phyloP scores from a whole-genome alignment of 2,329 filamentous ascomycete species.

The Aspergillus nomiae region DNA sequence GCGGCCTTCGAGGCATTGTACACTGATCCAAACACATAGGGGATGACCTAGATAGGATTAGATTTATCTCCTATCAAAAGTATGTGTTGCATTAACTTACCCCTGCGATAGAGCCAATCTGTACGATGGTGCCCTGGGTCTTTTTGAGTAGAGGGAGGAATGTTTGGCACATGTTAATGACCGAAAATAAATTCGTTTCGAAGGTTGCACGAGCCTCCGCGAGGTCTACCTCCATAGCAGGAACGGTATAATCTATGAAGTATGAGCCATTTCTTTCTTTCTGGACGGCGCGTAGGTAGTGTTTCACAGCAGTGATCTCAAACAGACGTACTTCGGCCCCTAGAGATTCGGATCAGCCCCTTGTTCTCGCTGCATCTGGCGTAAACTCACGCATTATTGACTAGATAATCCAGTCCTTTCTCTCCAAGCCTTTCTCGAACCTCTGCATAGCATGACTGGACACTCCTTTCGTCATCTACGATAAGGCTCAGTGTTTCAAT shows the following conservation, averaged over 20 bases:
- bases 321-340: conserved; percentile 33
- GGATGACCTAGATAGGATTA: conserved; percentile 36
- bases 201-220: conserved; percentile 50
- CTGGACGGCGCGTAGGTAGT: background rate
- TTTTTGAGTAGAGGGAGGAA: conserved; percentile 58
- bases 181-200: conserved; percentile 59
- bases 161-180: conserved; percentile 59
- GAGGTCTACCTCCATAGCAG: conserved; percentile 58
- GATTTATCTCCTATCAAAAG: background rate
- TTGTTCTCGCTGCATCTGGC: background rate
- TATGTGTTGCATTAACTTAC: conserved; percentile 16
- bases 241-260: conserved; percentile 55
- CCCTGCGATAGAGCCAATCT: conserved; percentile 48
- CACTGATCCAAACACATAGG: conserved; percentile 48
- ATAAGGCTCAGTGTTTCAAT: conserved; percentile 59
- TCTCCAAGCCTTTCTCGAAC: conserved; percentile 50
- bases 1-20: conserved; percentile 65
- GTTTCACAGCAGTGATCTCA: background rate
- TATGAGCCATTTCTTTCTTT: conserved; percentile 10
- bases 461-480: conserved; percentile 53
- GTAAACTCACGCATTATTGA: conserved; percentile 57
- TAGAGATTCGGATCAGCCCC: conserved; percentile 15
- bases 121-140: conserved; percentile 48
- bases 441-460: conserved; percentile 49
- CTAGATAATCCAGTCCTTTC: conserved; percentile 56